These are phyloP conservation scores for Postia placenta DNA, from an alignment of 768 basidiomycete genomes.

Conservation along the genomic window DNA sequence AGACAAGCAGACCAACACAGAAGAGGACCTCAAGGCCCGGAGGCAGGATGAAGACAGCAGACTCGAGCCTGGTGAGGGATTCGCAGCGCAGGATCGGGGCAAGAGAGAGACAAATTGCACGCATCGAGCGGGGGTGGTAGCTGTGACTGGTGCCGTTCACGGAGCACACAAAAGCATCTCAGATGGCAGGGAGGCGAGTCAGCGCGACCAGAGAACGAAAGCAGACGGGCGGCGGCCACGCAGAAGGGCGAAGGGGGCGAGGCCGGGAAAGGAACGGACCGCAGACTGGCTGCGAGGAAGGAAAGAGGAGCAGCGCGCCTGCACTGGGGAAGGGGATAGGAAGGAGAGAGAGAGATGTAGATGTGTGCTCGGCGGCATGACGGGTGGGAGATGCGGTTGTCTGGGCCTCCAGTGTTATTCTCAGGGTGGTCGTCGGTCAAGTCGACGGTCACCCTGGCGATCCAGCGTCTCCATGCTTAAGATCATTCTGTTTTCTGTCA, in stretches of 20 bases:
- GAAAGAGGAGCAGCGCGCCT: constrained; percentile 24
- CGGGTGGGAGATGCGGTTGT: not conserved
- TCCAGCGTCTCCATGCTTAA: not conserved
- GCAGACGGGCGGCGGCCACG: constrained; percentile 9
- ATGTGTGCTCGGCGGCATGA: not conserved
- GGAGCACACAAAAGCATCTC: constrained; percentile 12
- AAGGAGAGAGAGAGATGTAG: constrained; percentile 11
- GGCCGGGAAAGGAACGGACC: constrained; percentile 35
- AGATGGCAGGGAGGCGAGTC: constrained; percentile 6
- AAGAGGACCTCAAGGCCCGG: constrained; percentile 58
- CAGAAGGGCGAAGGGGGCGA: constrained; percentile 13
- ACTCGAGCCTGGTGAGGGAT: constrained; percentile 41
- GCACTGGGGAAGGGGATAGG: constrained; percentile 19
- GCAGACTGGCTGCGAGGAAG: constrained; percentile 41
- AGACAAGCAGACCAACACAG: constrained; percentile 43
- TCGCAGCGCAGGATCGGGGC: constrained; percentile 69
- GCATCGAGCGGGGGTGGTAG: constrained; percentile 31
- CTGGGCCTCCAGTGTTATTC: not conserved
- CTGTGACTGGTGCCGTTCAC: constrained; percentile 13
- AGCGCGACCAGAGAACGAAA: constrained; percentile 18
- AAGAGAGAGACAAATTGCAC: constrained; percentile 61
- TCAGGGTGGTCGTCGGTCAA: not conserved
- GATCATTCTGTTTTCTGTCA: not conserved
- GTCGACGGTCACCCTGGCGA: not conserved
- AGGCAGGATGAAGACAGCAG: constrained; percentile 51